Conservation (phyloP, 768 basidiomycete genomes). For the Panus rudis region DNA sequence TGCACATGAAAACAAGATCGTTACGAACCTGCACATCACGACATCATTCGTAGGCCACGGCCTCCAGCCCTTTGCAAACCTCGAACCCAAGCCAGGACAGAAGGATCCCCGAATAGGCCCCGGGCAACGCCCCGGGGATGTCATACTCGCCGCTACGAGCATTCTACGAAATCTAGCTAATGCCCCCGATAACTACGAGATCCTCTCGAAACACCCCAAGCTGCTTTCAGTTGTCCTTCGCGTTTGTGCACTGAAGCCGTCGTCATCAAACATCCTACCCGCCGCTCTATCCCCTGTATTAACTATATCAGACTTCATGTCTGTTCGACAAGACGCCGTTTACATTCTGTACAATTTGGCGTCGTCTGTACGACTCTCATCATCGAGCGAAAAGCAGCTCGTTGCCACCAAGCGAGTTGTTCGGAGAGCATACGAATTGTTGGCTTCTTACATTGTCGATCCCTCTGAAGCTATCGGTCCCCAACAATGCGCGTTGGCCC, state of each 20-base stretch:
- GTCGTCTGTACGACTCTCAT: conserved; percentile 41
- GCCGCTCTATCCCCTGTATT: conserved; percentile 48
- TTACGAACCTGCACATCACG: conserved; percentile 62
- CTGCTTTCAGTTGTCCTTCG: conserved; percentile 63
- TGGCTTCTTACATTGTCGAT: conserved; percentile 73
- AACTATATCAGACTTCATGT: conserved; percentile 64
- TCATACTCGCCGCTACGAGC: conserved; percentile 64
- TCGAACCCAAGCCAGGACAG: conserved; percentile 41
- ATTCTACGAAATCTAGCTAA: conserved; percentile 85
- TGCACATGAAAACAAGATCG: conserved; percentile 25
- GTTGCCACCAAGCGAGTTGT: conserved; percentile 35
- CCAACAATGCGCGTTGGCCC: conserved; percentile 46
- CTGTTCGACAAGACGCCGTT: conserved; percentile 71
- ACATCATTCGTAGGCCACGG: conserved; percentile 52
- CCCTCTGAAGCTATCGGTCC: conserved; percentile 61
- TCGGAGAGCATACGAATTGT: conserved; percentile 53
- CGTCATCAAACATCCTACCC: conserved; percentile 18
- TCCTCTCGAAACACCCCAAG: conserved; percentile 58
- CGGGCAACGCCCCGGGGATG: conserved; percentile 59
- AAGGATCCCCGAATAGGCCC: conserved; percentile 48
- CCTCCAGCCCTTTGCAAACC: conserved; percentile 50
- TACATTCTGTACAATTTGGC: conserved; percentile 62
- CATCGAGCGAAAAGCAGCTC: too few relatives aligned
- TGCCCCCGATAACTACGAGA: conserved; percentile 60
- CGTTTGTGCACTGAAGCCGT: conserved; percentile 45